Conservation (phyloP, 164 flowering plant genomes). For the Sedum album region DNA sequence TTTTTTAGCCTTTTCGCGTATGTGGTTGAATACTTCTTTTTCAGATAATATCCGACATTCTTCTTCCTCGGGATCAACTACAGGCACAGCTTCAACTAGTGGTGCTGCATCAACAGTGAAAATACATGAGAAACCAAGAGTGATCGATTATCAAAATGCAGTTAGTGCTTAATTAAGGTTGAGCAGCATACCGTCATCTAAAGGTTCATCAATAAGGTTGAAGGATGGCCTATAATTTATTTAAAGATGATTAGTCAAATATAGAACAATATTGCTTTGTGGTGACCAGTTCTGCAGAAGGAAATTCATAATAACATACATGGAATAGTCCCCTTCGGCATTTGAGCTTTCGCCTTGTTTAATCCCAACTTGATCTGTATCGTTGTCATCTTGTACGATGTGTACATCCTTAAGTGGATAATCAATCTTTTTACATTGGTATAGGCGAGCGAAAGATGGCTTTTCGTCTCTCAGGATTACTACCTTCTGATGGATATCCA, state of each 20-base stretch:
- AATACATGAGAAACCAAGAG: background rate
- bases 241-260: slow-evolving; percentile 1
- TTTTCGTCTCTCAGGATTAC: slow-evolving; percentile 24
- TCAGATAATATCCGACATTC: slow-evolving; percentile 40
- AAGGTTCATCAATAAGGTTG: slow-evolving; percentile 72
- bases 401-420: slow-evolving; percentile 34
- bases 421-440: slow-evolving; percentile 18
- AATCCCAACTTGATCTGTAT: slow-evolving; percentile 18
- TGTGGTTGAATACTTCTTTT: slow-evolving; percentile 62
- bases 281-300: background rate
- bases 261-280: background rate
- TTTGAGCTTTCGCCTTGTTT: slow-evolving; percentile 14
- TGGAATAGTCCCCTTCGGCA: slow-evolving; percentile 20
- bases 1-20: slow-evolving; percentile 64
- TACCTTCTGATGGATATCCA: slow-evolving; percentile 62
- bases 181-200: slow-evolving; percentile 50
- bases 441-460: slow-evolving; percentile 16
- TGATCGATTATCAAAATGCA: background rate
- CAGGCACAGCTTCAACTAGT: slow-evolving; percentile 21
- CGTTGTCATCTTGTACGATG: slow-evolving; percentile 37
- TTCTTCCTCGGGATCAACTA: slow-evolving; percentile 31
- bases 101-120: background rate
- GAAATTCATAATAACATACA: slow-evolving; percentile 32
- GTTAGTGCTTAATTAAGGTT: slow-evolving; percentile 37
- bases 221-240: slow-evolving; percentile 75